phyloP scores from a whole-genome alignment of 179 eudicot species.

The Amaranthus tricolor region DNA sequence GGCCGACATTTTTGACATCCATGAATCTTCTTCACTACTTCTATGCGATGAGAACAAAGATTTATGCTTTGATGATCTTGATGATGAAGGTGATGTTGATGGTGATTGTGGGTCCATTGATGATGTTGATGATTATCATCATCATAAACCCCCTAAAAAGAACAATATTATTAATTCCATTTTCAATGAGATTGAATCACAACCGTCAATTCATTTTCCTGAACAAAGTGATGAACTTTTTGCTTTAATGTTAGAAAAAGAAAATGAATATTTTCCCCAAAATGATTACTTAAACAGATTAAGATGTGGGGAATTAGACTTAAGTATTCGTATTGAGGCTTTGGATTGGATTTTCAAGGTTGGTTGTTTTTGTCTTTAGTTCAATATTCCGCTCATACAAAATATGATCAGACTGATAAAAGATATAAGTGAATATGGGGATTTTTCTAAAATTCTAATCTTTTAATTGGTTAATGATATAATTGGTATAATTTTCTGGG shows the following conservation, averaged over 20 bases:
- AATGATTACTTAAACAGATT: constrained; percentile 62
- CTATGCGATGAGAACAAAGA: constrained; percentile 51
- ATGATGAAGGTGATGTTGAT: constrained; percentile 18
- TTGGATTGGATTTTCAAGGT: constrained; percentile 66
- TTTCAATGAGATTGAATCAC: constrained; percentile 27
- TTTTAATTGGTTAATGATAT: not conserved
- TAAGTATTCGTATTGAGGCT: constrained; percentile 51
- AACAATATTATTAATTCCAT: constrained; percentile 9
- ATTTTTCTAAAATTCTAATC: not conserved
- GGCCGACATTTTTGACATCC: constrained; percentile 35
- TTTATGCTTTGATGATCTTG: constrained; percentile 50
- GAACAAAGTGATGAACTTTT: constrained; percentile 49
- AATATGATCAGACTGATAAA: not conserved
- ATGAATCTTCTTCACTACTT: constrained; percentile 31
- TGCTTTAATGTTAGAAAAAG: constrained; percentile 43
- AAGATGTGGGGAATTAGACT: constrained; percentile 51
- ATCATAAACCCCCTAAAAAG: constrained; percentile 17
- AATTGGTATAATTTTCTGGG: not conserved
- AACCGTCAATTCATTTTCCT: constrained; percentile 31
- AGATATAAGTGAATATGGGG: not conserved
- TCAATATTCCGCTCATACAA: not conserved
- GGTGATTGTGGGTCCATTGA: not conserved
- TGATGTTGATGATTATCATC: constrained; percentile 32
- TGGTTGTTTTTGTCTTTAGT: not conserved
- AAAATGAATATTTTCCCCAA: constrained; percentile 47